Percentiles rank a stretch among this genome's conserved stretches.
phyloP scores from a whole-genome alignment of 2,329 filamentous ascomycete species.

The Ophiosphaerella herpotricha region DNA sequence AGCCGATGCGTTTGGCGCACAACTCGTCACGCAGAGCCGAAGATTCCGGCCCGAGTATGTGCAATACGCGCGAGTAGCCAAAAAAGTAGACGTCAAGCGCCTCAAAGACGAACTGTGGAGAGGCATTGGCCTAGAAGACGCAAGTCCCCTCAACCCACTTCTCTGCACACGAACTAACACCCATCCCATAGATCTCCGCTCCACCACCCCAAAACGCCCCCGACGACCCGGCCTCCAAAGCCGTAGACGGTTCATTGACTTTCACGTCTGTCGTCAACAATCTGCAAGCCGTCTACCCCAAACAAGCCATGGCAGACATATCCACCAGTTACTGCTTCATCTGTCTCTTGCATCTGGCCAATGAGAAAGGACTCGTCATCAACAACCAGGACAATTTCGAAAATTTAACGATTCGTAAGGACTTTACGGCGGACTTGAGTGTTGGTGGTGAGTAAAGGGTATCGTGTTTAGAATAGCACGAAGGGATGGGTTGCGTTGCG shows the following conservation, averaged over 20 bases:
- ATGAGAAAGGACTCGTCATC: conserved; percentile 86
- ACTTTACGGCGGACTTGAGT: conserved; percentile 50
- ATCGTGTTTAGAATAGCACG: too few relatives aligned
- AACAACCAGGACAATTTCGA: conserved; percentile 61
- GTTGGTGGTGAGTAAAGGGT: conserved; percentile 20
- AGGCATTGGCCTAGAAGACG: conserved; percentile 60
- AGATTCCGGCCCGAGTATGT: conserved; percentile 67
- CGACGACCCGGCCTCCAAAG: conserved; percentile 42
- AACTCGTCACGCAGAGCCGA: conserved; percentile 65
- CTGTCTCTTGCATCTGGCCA: conserved; percentile 84
- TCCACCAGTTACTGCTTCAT: conserved; percentile 95
- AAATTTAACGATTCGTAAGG: conserved; percentile 55
- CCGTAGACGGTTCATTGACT: conserved; percentile 65
- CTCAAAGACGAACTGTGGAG: conserved; percentile 70
- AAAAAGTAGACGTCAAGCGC: conserved; percentile 68
- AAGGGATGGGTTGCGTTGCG: too few relatives aligned
- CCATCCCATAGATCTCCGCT: conserved; percentile 22
- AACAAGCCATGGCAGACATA: conserved; percentile 87
- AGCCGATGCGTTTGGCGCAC: conserved; percentile 64
- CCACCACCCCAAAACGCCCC: conserved; percentile 21
- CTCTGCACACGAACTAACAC: conserved; percentile 5
- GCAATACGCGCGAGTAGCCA: conserved; percentile 67
- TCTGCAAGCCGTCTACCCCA: conserved; percentile 82
- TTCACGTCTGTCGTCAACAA: conserved; percentile 94
- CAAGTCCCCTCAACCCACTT: conserved; percentile 20